Percentiles rank a stretch among this genome's conserved stretches.
Evolutionary conservation across 164 flowering plant species (phyloP).

Genomic region (Macadamia tetraphylla): DNA sequence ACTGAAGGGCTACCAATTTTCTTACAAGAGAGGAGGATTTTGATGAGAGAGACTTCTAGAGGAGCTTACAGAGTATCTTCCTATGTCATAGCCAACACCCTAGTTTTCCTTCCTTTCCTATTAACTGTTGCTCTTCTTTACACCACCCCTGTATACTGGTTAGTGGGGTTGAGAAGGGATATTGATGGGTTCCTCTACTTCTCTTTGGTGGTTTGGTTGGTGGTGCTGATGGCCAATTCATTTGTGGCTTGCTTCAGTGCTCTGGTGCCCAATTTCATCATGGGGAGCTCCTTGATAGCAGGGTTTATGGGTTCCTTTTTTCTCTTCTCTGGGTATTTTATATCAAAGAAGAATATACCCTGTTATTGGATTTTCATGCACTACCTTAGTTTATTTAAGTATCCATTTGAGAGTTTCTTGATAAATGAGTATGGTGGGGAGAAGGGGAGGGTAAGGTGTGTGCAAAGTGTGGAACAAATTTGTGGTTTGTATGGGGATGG

Average conservation of each 20-base stretch:
- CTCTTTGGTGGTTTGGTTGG: slow-evolving; percentile 80
- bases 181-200: slow-evolving; percentile 61
- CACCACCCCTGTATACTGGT: slow-evolving; percentile 76
- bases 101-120: slow-evolving; percentile 80
- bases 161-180: slow-evolving; percentile 61
- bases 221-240: slow-evolving; percentile 71
- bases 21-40: slow-evolving; percentile 69
- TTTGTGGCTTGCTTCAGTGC: slow-evolving; percentile 89
- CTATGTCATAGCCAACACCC: slow-evolving; percentile 68
- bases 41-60: slow-evolving; percentile 75
- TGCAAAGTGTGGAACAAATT: slow-evolving; percentile 26
- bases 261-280: slow-evolving; percentile 86
- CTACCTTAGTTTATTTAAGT: slow-evolving; percentile 85
- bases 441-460: slow-evolving; percentile 39
- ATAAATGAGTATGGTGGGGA: slow-evolving; percentile 85
- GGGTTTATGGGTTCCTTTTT: slow-evolving; percentile 91
- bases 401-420: slow-evolving; percentile 89
- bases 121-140: slow-evolving; percentile 57
- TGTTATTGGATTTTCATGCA: slow-evolving; percentile 91
- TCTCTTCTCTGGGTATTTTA: slow-evolving; percentile 32
- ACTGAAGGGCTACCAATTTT: slow-evolving; percentile 87
- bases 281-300: slow-evolving; percentile 77
- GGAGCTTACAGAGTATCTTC: slow-evolving; percentile 84
- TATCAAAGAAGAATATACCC: slow-evolving; percentile 54
- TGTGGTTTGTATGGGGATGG: slow-evolving; percentile 55